A percentile compares a stretch with the other conserved stretches of the same genome.
Conservation (phyloP, 2,329 filamentous ascomycete species). For the Pyrenophora tritici-repentis region DNA sequence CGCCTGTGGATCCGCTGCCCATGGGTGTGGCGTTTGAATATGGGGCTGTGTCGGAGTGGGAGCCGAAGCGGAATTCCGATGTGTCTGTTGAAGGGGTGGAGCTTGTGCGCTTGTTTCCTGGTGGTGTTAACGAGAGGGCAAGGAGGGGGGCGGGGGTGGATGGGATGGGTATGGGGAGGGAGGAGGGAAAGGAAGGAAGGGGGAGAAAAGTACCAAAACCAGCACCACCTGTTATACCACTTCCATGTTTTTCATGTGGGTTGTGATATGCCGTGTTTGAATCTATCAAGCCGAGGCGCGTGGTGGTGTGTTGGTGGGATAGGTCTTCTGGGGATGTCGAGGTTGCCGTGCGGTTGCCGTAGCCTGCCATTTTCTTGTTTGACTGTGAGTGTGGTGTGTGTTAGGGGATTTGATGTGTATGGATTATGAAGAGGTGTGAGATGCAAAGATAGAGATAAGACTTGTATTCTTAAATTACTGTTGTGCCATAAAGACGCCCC, state of each 20-base stretch:
- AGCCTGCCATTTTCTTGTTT: conserved; percentile 36
- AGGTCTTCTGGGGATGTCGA: conserved; percentile 11
- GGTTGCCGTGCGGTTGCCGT: conserved; percentile 44
- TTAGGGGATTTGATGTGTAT: background rate
- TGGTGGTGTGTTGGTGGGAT: conserved; percentile 29
- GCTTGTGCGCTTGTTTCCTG: conserved; percentile 41
- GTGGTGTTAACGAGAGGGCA: too few relatives aligned
- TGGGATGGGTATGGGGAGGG: background rate
- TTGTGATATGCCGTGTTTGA: conserved; percentile 36
- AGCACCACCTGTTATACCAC: conserved; percentile 40
- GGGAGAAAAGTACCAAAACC: conserved; percentile 29
- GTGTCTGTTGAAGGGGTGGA: background rate
- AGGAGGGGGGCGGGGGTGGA: background rate
- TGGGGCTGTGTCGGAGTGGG: conserved; percentile 27
- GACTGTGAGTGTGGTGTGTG: background rate
- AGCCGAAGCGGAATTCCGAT: conserved; percentile 24
- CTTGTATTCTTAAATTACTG: too few relatives aligned
- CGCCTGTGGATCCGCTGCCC: conserved; percentile 41
- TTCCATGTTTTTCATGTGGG: conserved; percentile 37
- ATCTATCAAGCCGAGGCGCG: conserved; percentile 34
- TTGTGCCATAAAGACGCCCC: too few relatives aligned
- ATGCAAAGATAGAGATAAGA: too few relatives aligned
- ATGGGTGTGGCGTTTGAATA: conserved; percentile 32
- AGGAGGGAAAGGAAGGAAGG: background rate
- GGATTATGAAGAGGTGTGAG: too few relatives aligned